Conservation (phyloP, 139 green algal genomes). For the Chlamydomonas schloesseri region DNA sequence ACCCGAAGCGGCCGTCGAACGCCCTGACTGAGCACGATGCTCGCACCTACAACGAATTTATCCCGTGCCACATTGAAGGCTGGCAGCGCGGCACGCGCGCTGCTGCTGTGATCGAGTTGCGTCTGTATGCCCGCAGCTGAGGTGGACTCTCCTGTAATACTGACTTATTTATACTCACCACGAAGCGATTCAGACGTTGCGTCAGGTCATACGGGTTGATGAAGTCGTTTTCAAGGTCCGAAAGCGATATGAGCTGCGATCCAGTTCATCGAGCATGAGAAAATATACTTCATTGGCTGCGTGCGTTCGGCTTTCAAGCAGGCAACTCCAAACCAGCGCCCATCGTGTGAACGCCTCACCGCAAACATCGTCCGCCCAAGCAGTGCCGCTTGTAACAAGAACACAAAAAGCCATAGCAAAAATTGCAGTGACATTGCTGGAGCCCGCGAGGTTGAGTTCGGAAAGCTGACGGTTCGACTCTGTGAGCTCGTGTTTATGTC, state of each 20-base stretch:
- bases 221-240: constrained; percentile 89
- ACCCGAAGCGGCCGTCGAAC: too few species aligned
- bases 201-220: constrained; percentile 90
- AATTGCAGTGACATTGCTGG: constrained; percentile 50
- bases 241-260: constrained; percentile 81
- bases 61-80: too few species aligned
- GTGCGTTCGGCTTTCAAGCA: neutral
- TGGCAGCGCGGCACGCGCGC: too few species aligned
- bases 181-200: constrained; percentile 75
- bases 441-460: too few species aligned
- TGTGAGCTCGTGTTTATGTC: too few species aligned
- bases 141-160: neutral
- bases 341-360: constrained; percentile 37
- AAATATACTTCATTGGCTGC: neutral
- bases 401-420: constrained; percentile 63
- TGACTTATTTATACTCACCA: constrained; percentile 58
- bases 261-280: too few species aligned
- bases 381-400: constrained; percentile 69
- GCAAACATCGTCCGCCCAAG: constrained; percentile 78
- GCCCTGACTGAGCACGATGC: too few species aligned
- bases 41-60: too few species aligned
- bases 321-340: neutral
- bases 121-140: too few species aligned
- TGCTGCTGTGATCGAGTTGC: too few species aligned
- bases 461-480: neutral